Percentiles rank a stretch among this genome's conserved stretches.
Conservation (phyloP, 768 basidiomycete genomes). For the Podaxis sp. region DNA sequence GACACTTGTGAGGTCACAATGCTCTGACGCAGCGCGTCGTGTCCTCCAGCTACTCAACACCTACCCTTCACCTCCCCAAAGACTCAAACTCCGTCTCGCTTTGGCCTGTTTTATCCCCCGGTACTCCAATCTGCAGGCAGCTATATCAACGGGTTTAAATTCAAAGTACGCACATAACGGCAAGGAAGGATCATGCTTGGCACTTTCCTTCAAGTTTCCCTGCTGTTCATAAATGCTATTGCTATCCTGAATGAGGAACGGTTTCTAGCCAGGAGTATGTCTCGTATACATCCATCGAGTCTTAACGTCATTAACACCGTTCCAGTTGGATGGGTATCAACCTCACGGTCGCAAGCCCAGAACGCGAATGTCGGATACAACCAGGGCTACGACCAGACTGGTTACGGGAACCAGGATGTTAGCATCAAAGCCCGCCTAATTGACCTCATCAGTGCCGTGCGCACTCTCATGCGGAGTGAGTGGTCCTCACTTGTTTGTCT, state of each 20-base stretch:
- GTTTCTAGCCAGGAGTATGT: slow-evolving; percentile 89
- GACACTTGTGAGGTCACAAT: not conserved
- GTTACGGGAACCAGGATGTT: slow-evolving; percentile 58
- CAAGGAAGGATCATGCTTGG: slow-evolving; percentile 48
- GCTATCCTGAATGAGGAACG: slow-evolving; percentile 96
- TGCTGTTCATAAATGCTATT: slow-evolving; percentile 92
- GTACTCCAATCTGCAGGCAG: slow-evolving; percentile 10
- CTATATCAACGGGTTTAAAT: not conserved
- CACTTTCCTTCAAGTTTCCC: slow-evolving; percentile 77
- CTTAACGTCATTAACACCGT: not conserved
- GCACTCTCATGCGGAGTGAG: slow-evolving; percentile 97
- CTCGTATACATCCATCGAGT: slow-evolving; percentile 8
- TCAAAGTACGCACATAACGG: not conserved
- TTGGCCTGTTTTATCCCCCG: not conserved
- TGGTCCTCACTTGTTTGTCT: slow-evolving; percentile 24
- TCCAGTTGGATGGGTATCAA: slow-evolving; percentile 84
- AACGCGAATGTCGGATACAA: slow-evolving; percentile 57
- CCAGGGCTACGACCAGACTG: slow-evolving; percentile 67
- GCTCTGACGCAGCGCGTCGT: not conserved
- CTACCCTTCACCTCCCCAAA: not conserved
- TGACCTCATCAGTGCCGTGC: slow-evolving; percentile 91
- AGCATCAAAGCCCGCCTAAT: slow-evolving; percentile 84
- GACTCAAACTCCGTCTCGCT: not conserved
- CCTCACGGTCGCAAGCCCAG: slow-evolving; percentile 59
- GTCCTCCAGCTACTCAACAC: slow-evolving; percentile 6